These are phyloP conservation scores for Clausena lansium DNA, from an alignment of 345 rosid genomes.

Conservation along the genomic window DNA sequence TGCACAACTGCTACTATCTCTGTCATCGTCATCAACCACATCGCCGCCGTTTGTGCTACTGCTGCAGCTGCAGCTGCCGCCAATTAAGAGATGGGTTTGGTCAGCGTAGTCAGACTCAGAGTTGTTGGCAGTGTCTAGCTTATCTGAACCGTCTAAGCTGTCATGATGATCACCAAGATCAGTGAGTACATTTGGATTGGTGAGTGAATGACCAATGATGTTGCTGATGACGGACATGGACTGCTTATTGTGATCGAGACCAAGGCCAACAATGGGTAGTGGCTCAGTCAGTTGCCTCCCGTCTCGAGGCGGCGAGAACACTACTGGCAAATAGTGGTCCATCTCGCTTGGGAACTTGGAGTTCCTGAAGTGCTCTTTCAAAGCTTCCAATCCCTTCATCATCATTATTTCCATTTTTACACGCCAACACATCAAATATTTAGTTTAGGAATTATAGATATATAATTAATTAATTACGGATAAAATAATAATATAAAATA, in stretches of 20 bases:
- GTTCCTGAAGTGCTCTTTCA: constrained; percentile 86
- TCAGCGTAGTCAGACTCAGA: constrained; percentile 9
- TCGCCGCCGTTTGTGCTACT: constrained; percentile 39
- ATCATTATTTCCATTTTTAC: background rate
- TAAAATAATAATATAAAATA: background rate
- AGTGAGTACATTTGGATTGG: background rate
- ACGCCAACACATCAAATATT: too few species aligned
- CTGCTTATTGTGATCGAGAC: constrained; percentile 7
- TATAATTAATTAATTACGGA: background rate
- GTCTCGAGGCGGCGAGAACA: constrained; percentile 83
- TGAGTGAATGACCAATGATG: background rate
- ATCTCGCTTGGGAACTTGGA: constrained; percentile 67
- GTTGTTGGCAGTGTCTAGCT: background rate
- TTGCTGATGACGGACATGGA: background rate
- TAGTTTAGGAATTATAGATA: background rate
- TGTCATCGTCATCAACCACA: constrained; percentile 19
- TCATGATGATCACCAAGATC: constrained; percentile 11
- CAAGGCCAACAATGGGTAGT: constrained; percentile 32
- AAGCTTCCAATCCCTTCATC: constrained; percentile 70
- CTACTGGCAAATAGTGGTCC: constrained; percentile 72
- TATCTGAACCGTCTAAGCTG: constrained; percentile 8
- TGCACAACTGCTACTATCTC: constrained; percentile 6
- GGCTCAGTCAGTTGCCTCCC: constrained; percentile 63
- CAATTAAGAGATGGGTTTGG: background rate
- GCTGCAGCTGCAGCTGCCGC: constrained; percentile 16